Evolutionary conservation across 345 rosid species (phyloP), one percentile per base, ranked within the genome.

Genomic region (Microthlaspi erraticum): DNA sequence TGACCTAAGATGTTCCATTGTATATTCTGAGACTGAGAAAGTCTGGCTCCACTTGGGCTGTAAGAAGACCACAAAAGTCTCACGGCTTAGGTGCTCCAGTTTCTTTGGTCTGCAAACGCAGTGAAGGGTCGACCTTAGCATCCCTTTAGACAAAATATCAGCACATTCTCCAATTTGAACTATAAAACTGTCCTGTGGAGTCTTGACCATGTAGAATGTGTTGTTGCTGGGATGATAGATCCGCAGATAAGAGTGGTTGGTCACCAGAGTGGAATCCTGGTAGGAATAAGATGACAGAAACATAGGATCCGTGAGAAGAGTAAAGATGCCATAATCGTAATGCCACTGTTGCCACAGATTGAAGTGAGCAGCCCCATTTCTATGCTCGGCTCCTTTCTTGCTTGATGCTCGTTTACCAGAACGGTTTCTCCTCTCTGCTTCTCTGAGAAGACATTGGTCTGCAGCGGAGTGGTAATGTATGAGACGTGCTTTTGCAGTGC

Each of bases 271-370:
- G 53, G 80, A 83, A 64, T 84, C 88, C 51, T 60, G 51, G 39
- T 23, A 75, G 46, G 17, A 41, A 29, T 64, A 70, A 0, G 87
- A 42, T 5, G 45, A 60, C 38, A 85, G 76, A 86, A 91, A 91
- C 86, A 89, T 80, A 18, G 96, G 95, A 82, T 89, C 82, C 4
- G 96, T 91, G 75, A 94, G 79, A 74, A 91, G 68, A n/a, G 97
- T 94, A 77, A 91, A 88, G 75, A 91, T 78, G 34, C 96, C 93
- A 62, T 88, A 91, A 76, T 91, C 99, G 77, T 84, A 91, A 80
- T 91, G 99, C 97, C 99, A 91, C 58, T 86, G 91, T 83, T 94
- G 97, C 97, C 99, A 91, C 5, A 89, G 76, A 57, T 70, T 68
- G 67, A 76, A 58, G 72, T 23, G 41, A 61, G 59, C 62, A 29